Evolutionary conservation across 345 rosid species (phyloP), one percentile per base, ranked within the genome.

Genomic region (Psidium friedrichsthalianum): DNA sequence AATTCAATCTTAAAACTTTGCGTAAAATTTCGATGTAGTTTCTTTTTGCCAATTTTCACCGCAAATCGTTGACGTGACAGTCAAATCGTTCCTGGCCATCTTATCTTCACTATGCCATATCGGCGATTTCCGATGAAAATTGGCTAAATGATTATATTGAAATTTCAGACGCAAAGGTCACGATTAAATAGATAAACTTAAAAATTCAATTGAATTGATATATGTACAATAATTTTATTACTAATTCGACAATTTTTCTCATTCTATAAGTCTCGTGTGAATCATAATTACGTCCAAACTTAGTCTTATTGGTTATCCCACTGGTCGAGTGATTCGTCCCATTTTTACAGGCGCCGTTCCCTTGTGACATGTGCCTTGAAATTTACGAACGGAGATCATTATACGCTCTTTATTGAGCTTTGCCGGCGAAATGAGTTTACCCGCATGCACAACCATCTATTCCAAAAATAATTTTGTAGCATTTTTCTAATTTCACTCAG

Each of bases 111-210:
- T 14, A 14, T 0, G 22, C 22, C 22, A 54, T 22, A 8, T 6
- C 7, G 18, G 22, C 8, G 21, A 18, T 55, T 55, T 3, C 14
- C 1, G 5, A 14, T 0, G 1, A 27, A 61, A 27, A 61, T 18
- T 27, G 7, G 10, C 8, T 1, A 1, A 4, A 59, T 1, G 2
- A 59, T 2, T 59, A 59, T 6, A 27, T 59, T 59, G 10, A 6
- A 61, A 61, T 14, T 27, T 3, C 1, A 0, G n/a, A n/a, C 5
- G 2, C 5, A 27, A 61, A 61, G 0, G 2, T 59, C 15, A 15
- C 0, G 0, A 29, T 9, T 7, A 15, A 61, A 29, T 29, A 15
- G 0, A 3, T 0, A 64, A 64, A 59, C 7, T 7, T 15, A 0
- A 29, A 7, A 61, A 29, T 11, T 57, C 2, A 61, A 15, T 5